Percentiles rank a stretch among this genome's conserved stretches.
Evolutionary conservation across 2,329 filamentous ascomycete species (phyloP).

Genomic region (Amauroascus verrucosus): DNA sequence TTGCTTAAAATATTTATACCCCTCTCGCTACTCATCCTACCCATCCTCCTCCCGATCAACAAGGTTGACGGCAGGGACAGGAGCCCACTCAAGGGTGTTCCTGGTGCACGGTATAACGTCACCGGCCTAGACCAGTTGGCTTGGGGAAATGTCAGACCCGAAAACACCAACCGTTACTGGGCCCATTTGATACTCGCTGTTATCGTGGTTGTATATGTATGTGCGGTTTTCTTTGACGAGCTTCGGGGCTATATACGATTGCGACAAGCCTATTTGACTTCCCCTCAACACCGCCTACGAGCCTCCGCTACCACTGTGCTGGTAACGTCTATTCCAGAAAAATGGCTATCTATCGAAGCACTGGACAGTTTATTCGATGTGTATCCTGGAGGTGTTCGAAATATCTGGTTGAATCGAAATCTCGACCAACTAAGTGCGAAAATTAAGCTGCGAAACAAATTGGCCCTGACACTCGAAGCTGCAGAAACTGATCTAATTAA

Average conservation of each 20-base stretch:
- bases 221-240: constrained; percentile 77
- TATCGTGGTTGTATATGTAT: constrained; percentile 69
- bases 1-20: constrained; percentile 88
- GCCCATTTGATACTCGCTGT: constrained; percentile 76
- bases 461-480: constrained; percentile 62
- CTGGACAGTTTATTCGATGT: constrained; percentile 83
- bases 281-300: constrained; percentile 82
- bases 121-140: constrained; percentile 70
- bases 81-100: constrained; percentile 32
- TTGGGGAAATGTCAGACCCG: constrained; percentile 70
- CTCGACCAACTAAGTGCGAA: constrained; percentile 75
- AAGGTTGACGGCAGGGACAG: constrained; percentile 58
- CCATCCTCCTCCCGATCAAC: constrained; percentile 79
- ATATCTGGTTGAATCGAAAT: constrained; percentile 94
- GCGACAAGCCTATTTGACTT: constrained; percentile 87
- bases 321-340: constrained; percentile 77
- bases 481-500: constrained; percentile 81
- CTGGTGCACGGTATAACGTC: constrained; percentile 36
- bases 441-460: constrained; percentile 59
- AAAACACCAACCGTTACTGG: constrained; percentile 62
- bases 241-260: constrained; percentile 81
- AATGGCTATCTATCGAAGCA: constrained; percentile 79
- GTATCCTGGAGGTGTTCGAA: constrained; percentile 86
- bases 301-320: constrained; percentile 94
- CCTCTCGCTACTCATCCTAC: constrained; percentile 65